Percentiles rank a stretch among this genome's conserved stretches.
phyloP scores from a whole-genome alignment of 306 rosid species.

The Lathyrus sativus region DNA sequence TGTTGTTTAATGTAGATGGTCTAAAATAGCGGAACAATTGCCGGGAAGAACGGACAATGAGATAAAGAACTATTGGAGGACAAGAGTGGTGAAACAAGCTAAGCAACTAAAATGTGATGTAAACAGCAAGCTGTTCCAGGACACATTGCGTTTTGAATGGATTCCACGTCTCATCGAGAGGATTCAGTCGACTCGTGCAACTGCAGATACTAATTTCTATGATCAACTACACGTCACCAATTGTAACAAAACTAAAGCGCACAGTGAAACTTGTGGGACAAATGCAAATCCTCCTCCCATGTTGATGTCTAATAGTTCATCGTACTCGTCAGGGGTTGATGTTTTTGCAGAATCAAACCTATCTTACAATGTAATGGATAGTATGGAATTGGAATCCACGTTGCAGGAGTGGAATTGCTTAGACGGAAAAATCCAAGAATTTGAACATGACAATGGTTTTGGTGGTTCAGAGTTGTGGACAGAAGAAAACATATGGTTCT shows the following conservation, averaged over 20 bases:
- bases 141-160: constrained; percentile 80
- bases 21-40: constrained; percentile 80
- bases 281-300: constrained; percentile 5
- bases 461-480: constrained; percentile 66
- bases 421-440: constrained; percentile 20
- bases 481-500: constrained; percentile 70
- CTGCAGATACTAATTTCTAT: not conserved
- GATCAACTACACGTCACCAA: not conserved
- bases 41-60: constrained; percentile 96
- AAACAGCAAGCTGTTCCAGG: constrained; percentile 81
- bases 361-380: constrained; percentile 27
- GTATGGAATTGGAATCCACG: not conserved
- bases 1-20: constrained; percentile 61
- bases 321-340: constrained; percentile 30
- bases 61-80: constrained; percentile 95
- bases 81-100: constrained; percentile 90
- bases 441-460: constrained; percentile 32
- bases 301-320: constrained; percentile 30
- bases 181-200: constrained; percentile 42
- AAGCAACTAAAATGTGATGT: constrained; percentile 87
- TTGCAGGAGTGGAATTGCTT: constrained; percentile 1
- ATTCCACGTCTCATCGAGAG: constrained; percentile 83
- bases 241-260: not conserved
- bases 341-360: constrained; percentile 29
- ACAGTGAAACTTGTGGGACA: constrained; percentile 14